Evolutionary conservation across 495 filamentous ascomycete genomes (phyloP), one percentile per base, ranked within the genome.

Genomic region (Staphylotrichum longicolle): DNA sequence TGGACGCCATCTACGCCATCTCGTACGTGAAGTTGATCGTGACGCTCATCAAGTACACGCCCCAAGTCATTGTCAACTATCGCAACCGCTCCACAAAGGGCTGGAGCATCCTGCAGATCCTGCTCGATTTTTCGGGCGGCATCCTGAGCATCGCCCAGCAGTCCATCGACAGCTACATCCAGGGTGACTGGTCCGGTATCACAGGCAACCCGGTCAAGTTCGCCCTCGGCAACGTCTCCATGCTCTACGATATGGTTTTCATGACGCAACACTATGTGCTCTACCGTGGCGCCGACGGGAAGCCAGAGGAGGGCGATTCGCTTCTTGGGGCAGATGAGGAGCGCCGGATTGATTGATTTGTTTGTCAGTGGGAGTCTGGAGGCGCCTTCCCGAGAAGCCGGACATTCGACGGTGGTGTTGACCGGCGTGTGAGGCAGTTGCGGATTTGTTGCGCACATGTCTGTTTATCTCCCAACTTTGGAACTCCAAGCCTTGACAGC

Each of bases 161-260:
- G 57, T 70, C 89, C 8, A 82, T 97, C 49, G 94, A 98, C 74
- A 91, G 89, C 27, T 90, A 87, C 61, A 72, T 96, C 9, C 88
- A 96, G 69, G 78, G 79, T 37, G 90, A 96, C 72, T 96, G 91
- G 91, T 88, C 86, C 7, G 94, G 93, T 3, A 78, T 98, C 58
- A 88, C 86, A 0, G 94, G 95, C 0, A 98, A 98, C 64, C 91
- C 93, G 4, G 86, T 93, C 63, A 98, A 98, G 75, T 82, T 98
- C 55, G 84, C 85, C 14, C 77, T 98, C 50, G 87, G 88, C 7
- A 92, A 94, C 68, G 81, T 96, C 54, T 87, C 86, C 46, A 86
- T 97, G 59, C 62, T 89, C n/a, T 97, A 96, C 68, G 93, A 97
- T 68, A 34, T 88, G 6, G 76, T 96, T 32, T 98, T 97, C 66